Base-by-base conservation (phyloP, 2,329 filamentous ascomycete species). In the Fusarium sp. region DNA sequence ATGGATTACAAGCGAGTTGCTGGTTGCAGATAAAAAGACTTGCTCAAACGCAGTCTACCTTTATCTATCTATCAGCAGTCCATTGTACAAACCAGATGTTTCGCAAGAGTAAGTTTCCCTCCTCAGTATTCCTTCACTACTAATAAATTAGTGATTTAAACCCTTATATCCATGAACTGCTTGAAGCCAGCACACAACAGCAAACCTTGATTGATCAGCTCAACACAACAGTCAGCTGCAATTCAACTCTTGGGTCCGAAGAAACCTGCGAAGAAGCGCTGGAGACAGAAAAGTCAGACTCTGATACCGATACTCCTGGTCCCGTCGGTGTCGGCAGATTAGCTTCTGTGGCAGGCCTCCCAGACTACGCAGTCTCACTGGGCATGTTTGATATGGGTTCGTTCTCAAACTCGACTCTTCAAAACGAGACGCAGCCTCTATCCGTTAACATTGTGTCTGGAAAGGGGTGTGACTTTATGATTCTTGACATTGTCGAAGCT, bases 381-480 rank as follows among this genome's bases (percentile, higher is more conserved):
- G 64, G 63, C 9, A 63, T 60, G 21, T 68, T 63, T 12, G 57
- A 58, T 8, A 31, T 63, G 0, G 57, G 64, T 1, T 21, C 9
- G 3, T 42, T 49, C 12, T 68, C 64, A 0, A 46, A 63, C 4
- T 57, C 58, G 2, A 50, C 52, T 0, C 38, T 63, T 1, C 48
- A 68, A 16, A 68, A 59, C 3, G 33, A 68, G 12, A 37, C 24
- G 7, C 4, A 50, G 8, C 64, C 64, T 6, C 16, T 67, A 0
- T 35, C 56, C 2, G 33, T 43, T 2, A 47, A 63, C 8, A 50
- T 68, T 0, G 58, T 68, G 48, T 48, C 64, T 0, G 47, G 46
- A 23, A 52, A 42, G 3, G 65, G 63, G 1, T 68, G 65, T 15
- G 65, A 68, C 33, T 68, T 68, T 68, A 33, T 67, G 2, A 43